phyloP scores from a whole-genome alignment of 129 eudicot species.

The Dittrichia graveolens region DNA sequence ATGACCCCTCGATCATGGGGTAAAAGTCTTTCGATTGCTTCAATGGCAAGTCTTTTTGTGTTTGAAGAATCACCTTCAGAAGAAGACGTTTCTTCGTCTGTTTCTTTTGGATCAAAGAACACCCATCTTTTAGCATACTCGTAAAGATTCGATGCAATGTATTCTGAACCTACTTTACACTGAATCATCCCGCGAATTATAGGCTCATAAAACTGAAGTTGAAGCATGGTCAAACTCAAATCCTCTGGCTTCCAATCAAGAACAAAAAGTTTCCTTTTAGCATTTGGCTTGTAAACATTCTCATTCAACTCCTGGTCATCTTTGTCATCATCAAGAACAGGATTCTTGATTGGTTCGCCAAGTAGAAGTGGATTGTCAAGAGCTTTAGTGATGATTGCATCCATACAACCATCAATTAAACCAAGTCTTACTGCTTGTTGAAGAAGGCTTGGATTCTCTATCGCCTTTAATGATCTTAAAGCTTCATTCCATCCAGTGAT shows the following conservation, averaged over 20 bases:
- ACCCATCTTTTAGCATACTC: constrained; percentile 21
- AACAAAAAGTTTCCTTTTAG: not conserved
- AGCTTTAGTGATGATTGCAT: constrained; percentile 12
- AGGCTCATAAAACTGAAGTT: constrained; percentile 10
- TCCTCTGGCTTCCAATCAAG: not conserved
- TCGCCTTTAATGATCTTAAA: constrained; percentile 4
- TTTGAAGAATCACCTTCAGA: constrained; percentile 19
- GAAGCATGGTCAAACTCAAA: constrained; percentile 7
- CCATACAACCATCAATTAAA: constrained; percentile 15
- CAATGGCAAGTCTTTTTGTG: not conserved
- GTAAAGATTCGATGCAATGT: constrained; percentile 20
- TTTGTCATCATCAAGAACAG: not conserved
- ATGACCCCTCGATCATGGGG: constrained; percentile 7
- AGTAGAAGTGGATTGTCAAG: constrained; percentile 10
- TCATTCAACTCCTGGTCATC: not conserved
- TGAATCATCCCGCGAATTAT: not conserved
- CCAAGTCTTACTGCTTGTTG: constrained; percentile 20
- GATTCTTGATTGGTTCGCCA: constrained; percentile 17
- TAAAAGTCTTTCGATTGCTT: constrained; percentile 14
- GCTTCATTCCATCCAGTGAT: constrained; percentile 15
- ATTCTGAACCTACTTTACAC: not conserved
- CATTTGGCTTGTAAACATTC: not conserved
- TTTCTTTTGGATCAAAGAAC: constrained; percentile 14
- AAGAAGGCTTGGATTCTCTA: not conserved
- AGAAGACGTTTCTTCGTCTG: constrained; percentile 17